Percentiles rank a stretch among this genome's conserved stretches.
phyloP scores from a whole-genome alignment of 2,329 filamentous ascomycete genomes.

The Pseudocercospora fijiensis region DNA sequence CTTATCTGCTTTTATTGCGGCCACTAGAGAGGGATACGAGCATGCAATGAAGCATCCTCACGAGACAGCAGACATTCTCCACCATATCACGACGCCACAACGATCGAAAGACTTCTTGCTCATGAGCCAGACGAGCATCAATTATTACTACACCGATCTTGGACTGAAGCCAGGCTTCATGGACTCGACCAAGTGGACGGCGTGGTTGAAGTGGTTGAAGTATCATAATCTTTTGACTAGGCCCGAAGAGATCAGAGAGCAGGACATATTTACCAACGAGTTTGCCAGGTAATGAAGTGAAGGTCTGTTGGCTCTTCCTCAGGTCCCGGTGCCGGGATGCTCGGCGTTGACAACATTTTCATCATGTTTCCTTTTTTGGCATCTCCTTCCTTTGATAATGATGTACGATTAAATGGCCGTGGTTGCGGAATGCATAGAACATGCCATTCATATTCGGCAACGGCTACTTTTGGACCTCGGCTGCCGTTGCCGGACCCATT shows the following conservation, averaged over 20 bases:
- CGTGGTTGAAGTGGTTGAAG: conserved; percentile 21
- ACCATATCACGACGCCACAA: conserved; percentile 23
- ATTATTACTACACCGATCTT: conserved; percentile 32
- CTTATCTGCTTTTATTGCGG: conserved; percentile 31
- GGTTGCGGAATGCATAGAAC: not conserved
- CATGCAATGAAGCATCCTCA: conserved; percentile 26
- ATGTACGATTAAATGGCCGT: not conserved
- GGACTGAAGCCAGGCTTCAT: conserved; percentile 21
- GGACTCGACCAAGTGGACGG: conserved; percentile 20
- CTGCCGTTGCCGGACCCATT: not conserved
- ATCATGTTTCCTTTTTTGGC: not conserved
- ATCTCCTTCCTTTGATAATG: not conserved
- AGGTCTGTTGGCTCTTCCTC: not conserved
- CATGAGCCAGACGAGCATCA: conserved; percentile 34
- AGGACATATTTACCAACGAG: conserved; percentile 22
- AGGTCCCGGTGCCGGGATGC: not conserved
- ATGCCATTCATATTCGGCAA: not conserved
- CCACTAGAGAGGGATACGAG: conserved; percentile 34
- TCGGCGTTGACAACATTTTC: too few species aligned
- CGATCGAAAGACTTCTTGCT: conserved; percentile 30
- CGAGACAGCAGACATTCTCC: conserved; percentile 23
- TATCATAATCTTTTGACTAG: conserved; percentile 13
- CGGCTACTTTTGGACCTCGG: not conserved
- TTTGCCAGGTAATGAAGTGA: conserved; percentile 10
- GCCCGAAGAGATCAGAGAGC: conserved; percentile 10